Evolutionary conservation across 2,329 filamentous ascomycete genomes (phyloP), one percentile per base, ranked within the genome.

Genomic region (Aphanoascus verrucosus): DNA sequence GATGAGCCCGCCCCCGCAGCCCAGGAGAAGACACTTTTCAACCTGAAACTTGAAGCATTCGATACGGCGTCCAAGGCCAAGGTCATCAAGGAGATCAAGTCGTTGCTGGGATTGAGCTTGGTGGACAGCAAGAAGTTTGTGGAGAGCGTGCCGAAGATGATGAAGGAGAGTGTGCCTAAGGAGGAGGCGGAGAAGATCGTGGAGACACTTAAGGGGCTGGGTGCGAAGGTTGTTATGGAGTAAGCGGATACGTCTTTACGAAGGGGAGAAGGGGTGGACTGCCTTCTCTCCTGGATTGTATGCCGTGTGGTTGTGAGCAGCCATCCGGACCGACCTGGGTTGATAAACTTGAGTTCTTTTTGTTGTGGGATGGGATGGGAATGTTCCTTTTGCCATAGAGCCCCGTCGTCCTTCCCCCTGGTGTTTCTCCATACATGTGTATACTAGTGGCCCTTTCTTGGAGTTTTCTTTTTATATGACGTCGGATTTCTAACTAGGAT

Each of bases 71-170:
- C 91, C 60, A 99, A 99, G 79, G 89, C 94, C 65, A 99, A 99
- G 85, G 78, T 98, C 65, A 99, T 98, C 80, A 99, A 99, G 82
- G 93, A 99, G 78, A 81, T 99, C 77, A 99, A 99, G 83, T 84
- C 82, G 66, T 79, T 98, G 82, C 77, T 99, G 57, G 93, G 93
- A 42, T 75, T 98, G 68, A 94, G 87, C 70, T 80, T 99, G 76
- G 94, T 99, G 63, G 93, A 99, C 74, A 94, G 88, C 76, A 99
- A 99, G 85, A 99, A 99, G 79, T 99, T 99, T 67, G 93, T 98
- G 61, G 93, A 99, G 80, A 88, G 87, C 68, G 90, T 87, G 62
- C 93, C 93, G 60, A 99, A 99, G 85, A 77, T 88, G 72, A 87
- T 99, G 88, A 97, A 97, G 84, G 93, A 99, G 76, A 90, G 86